phyloP scores from a whole-genome alignment of 2,329 filamentous ascomycete species.

The Fusarium caatingaense region DNA sequence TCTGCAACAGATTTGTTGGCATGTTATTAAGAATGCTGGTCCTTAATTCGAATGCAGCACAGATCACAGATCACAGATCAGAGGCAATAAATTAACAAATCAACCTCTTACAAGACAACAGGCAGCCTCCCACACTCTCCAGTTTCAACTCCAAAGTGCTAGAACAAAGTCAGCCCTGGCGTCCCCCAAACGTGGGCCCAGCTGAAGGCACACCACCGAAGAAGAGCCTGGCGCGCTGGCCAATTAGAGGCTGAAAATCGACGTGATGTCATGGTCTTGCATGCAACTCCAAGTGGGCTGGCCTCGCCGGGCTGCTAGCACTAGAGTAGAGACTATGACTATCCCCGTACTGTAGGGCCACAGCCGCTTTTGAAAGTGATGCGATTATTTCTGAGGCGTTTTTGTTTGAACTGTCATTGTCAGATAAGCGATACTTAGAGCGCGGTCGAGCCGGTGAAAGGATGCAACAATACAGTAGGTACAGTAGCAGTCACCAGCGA shows the following conservation, averaged over 20 bases:
- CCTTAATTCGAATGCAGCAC: slow-evolving; percentile 21
- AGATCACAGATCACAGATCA: not conserved
- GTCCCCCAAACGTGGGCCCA: slow-evolving; percentile 33
- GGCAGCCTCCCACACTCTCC: slow-evolving; percentile 17
- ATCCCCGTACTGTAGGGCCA: slow-evolving; percentile 17
- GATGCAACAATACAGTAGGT: slow-evolving; percentile 4
- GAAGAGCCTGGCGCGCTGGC: slow-evolving; percentile 33
- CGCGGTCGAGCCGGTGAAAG: slow-evolving; percentile 3
- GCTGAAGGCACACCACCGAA: slow-evolving; percentile 43
- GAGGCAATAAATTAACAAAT: slow-evolving; percentile 4
- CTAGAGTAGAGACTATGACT: not conserved
- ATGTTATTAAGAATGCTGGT: slow-evolving; percentile 35
- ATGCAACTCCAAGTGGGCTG: slow-evolving; percentile 25
- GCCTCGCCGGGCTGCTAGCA: slow-evolving; percentile 16
- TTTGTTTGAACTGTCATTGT: slow-evolving; percentile 7
- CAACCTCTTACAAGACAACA: slow-evolving; percentile 33
- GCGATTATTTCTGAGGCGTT: slow-evolving; percentile 15
- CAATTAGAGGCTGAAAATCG: slow-evolving; percentile 24
- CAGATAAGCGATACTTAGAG: slow-evolving; percentile 34
- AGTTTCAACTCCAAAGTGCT: slow-evolving; percentile 31
- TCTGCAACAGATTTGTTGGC: slow-evolving; percentile 29
- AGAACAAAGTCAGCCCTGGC: slow-evolving; percentile 39
- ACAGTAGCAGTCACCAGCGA: not conserved
- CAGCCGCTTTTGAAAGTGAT: slow-evolving; percentile 17
- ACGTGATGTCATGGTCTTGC: slow-evolving; percentile 40